Percentiles rank a stretch among this genome's conserved stretches.
phyloP scores from a whole-genome alignment of 2,329 filamentous ascomycete species.

The Aspergillus eucalypticola region DNA sequence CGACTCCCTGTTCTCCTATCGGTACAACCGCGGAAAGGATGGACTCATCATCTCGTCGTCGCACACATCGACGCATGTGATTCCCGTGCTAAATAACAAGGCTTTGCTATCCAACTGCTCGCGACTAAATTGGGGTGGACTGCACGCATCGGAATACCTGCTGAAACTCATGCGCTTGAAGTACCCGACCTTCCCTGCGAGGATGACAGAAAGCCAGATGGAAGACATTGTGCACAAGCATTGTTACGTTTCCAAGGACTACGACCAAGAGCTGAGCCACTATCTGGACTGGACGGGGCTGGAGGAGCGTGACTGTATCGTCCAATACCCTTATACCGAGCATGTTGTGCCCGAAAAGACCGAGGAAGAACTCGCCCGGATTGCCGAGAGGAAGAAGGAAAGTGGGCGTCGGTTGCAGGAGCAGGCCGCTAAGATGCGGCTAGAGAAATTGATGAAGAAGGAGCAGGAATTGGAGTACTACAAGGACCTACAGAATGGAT shows the following conservation, averaged over 20 bases:
- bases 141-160: constrained; percentile 85
- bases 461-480: constrained; percentile 95
- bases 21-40: constrained; percentile 83
- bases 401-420: constrained; percentile 88
- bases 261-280: constrained; percentile 71
- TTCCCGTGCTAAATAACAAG: constrained; percentile 86
- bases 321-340: constrained; percentile 93
- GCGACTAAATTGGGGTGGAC: constrained; percentile 91
- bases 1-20: constrained; percentile 94
- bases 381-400: constrained; percentile 93
- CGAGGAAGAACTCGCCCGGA: constrained; percentile 85
- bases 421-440: constrained; percentile 93
- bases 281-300: constrained; percentile 91
- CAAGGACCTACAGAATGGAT: constrained; percentile 72
- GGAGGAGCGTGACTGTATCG: constrained; percentile 82
- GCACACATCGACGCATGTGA: constrained; percentile 90
- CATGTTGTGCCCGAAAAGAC: constrained; percentile 88
- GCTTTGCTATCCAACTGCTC: constrained; percentile 82
- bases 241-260: constrained; percentile 84
- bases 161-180: constrained; percentile 87
- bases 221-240: constrained; percentile 86
- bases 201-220: constrained; percentile 81
- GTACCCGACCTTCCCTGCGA: constrained; percentile 84
- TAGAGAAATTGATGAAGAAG: constrained; percentile 93
- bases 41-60: constrained; percentile 90